Evolutionary conservation across 805 yeast genomes (phyloP).

Genomic region (Grigorovia yakushimaensis): DNA sequence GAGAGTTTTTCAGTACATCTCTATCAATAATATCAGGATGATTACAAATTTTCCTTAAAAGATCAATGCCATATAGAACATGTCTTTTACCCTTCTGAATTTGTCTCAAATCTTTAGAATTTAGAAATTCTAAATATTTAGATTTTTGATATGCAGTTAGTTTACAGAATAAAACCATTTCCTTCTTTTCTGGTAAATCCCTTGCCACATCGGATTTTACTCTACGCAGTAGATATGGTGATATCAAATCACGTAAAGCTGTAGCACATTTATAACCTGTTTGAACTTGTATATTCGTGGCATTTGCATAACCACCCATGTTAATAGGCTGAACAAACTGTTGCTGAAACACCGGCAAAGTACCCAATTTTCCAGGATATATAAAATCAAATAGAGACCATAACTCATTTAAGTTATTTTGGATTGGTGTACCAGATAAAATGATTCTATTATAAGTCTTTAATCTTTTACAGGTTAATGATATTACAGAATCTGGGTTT

Average conservation of each 20-base stretch:
- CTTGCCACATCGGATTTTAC: slow-evolving; percentile 91
- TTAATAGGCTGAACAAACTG: slow-evolving; percentile 91
- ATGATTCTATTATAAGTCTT: slow-evolving; percentile 80
- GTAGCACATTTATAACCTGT: slow-evolving; percentile 96
- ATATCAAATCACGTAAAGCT: slow-evolving; percentile 72
- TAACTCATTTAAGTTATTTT: slow-evolving; percentile 79
- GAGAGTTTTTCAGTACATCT: slow-evolving; percentile 22
- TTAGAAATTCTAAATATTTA: slow-evolving; percentile 63
- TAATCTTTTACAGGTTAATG: slow-evolving; percentile 74
- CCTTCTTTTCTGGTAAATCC: slow-evolving; percentile 86
- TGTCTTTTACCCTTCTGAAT: slow-evolving; percentile 69
- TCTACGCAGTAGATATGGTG: slow-evolving; percentile 81
- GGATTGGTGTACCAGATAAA: slow-evolving; percentile 93
- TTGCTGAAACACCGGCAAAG: slow-evolving; percentile 86
- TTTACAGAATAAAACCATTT: slow-evolving; percentile 87
- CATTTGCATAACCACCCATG: slow-evolving; percentile 97
- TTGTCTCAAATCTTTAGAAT: slow-evolving; percentile 63
- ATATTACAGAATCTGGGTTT: slow-evolving; percentile 85
- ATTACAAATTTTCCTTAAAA: slow-evolving; percentile 84
- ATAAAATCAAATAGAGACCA: slow-evolving; percentile 96
- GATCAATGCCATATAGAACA: slow-evolving; percentile 82
- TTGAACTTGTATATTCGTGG: slow-evolving; percentile 90
- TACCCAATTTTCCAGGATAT: slow-evolving; percentile 90
- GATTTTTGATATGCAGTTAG: slow-evolving; percentile 67
- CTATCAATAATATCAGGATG: slow-evolving; percentile 79